Percentiles rank a stretch among this genome's conserved stretches.
phyloP scores from a whole-genome alignment of 305 asterid genomes.

The Euphrasia arctica region DNA sequence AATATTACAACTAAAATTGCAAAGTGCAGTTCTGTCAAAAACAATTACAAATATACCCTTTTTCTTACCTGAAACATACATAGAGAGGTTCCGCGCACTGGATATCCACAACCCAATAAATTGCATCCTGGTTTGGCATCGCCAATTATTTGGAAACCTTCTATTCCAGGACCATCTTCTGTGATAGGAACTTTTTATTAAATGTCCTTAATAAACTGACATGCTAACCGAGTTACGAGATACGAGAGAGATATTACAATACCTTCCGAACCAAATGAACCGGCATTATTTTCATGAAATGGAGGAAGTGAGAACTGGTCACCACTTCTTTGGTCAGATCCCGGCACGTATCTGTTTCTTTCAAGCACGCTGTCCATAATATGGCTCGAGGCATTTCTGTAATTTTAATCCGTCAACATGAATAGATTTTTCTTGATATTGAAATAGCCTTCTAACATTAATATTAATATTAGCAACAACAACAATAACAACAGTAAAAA shows the following conservation, averaged over 20 bases:
- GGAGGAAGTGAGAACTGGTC: conserved; percentile 48
- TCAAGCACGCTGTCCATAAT: conserved; percentile 42
- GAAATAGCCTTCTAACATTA: conserved; percentile 18
- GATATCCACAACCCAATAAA: conserved; percentile 92
- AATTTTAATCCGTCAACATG: conserved; percentile 37
- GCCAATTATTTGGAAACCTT: conserved; percentile 83
- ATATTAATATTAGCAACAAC: too few relatives aligned
- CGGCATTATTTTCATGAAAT: conserved; percentile 41
- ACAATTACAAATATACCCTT: background rate
- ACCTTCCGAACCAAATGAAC: conserved; percentile 76
- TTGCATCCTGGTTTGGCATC: conserved; percentile 93
- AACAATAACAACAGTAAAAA: too few relatives aligned
- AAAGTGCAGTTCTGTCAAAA: background rate
- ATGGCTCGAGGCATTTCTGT: conserved; percentile 59
- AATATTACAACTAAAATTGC: background rate
- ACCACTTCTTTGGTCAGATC: conserved; percentile 44
- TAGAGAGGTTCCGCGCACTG: conserved; percentile 95
- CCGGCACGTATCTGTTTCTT: conserved; percentile 46
- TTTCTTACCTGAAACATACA: conserved; percentile 96
- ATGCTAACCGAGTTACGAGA: conserved; percentile 18
- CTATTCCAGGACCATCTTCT: conserved; percentile 96
- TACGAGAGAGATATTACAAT: conserved; percentile 21
- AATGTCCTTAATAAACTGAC: conserved; percentile 16
- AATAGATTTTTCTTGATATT: conserved; percentile 17
- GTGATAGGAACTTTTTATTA: conserved; percentile 24